Evolutionary conservation across 176 grass and related monocot species (phyloP).

Genomic region (Dactylis glomerata): DNA sequence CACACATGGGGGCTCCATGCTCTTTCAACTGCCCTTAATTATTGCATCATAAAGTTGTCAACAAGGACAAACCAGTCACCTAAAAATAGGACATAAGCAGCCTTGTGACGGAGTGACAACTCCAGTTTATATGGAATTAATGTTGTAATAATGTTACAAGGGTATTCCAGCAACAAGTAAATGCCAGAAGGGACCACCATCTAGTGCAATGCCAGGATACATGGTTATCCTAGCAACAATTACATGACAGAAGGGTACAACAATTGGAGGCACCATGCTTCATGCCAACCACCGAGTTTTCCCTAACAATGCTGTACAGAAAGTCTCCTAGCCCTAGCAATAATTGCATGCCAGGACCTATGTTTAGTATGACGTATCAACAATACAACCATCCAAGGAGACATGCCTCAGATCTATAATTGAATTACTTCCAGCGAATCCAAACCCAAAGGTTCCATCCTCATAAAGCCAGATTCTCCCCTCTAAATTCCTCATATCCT

Average conservation of each 20-base stretch:
- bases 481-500: constrained; percentile 59
- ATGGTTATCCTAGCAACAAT: constrained; percentile 36
- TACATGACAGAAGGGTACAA: constrained; percentile 41
- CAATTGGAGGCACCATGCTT: constrained; percentile 54
- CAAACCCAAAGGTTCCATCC: constrained; percentile 89
- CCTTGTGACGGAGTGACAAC: constrained; percentile 11
- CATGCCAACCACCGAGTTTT: constrained; percentile 42
- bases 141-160: constrained; percentile 34
- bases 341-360: constrained; percentile 41
- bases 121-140: constrained; percentile 39
- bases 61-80: constrained; percentile 14
- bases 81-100: constrained; percentile 11
- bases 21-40: not conserved
- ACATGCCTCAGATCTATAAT: constrained; percentile 76
- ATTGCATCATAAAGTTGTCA: not conserved
- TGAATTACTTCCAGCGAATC: constrained; percentile 71
- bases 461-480: constrained; percentile 94
- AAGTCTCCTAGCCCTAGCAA: constrained; percentile 33
- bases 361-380: constrained; percentile 52
- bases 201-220: constrained; percentile 24
- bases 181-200: constrained; percentile 43
- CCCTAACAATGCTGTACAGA: constrained; percentile 43
- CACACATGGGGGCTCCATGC: too few relatives aligned
- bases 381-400: constrained; percentile 54
- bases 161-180: constrained; percentile 50